phyloP scores from a whole-genome alignment of 345 rosid genomes.

The Gossypium herbaceum region DNA sequence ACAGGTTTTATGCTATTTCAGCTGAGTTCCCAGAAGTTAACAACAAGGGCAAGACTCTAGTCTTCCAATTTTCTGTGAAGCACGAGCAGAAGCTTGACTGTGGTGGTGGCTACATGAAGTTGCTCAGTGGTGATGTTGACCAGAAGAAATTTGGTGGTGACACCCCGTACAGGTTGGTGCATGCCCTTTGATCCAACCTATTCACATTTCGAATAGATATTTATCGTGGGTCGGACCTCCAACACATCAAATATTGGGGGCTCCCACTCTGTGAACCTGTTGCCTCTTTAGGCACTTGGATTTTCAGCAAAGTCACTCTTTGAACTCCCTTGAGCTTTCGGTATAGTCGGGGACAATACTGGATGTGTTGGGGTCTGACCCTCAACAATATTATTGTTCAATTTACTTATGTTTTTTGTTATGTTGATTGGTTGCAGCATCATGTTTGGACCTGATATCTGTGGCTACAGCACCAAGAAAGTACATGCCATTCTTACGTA shows the following conservation, averaged over 20 bases:
- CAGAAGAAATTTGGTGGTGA: conserved; percentile 24
- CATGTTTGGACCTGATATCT: background rate
- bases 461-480: background rate
- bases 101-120: conserved; percentile 99
- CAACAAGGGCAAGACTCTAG: conserved; percentile 85
- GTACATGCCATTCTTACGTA: conserved; percentile 40
- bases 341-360: no score
- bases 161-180: background rate
- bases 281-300: no score
- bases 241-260: no score
- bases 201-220: no score
- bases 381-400: no score
- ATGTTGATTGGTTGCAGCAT: background rate
- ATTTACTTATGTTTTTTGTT: background rate
- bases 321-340: no score
- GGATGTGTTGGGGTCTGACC: no score
- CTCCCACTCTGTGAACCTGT: no score
- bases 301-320: no score
- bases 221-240: no score
- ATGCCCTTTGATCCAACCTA: background rate
- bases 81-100: conserved; percentile 99
- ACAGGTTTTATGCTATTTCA: conserved; percentile 94
- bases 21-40: conserved; percentile 89
- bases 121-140: conserved; percentile 29
- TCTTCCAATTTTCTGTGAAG: conserved; percentile 95